A percentile compares a stretch with the other conserved stretches of the same genome.
These are phyloP conservation scores for Aspergillus sp. DNA, from an alignment of 2,329 filamentous ascomycete genomes.

Conservation along the genomic window DNA sequence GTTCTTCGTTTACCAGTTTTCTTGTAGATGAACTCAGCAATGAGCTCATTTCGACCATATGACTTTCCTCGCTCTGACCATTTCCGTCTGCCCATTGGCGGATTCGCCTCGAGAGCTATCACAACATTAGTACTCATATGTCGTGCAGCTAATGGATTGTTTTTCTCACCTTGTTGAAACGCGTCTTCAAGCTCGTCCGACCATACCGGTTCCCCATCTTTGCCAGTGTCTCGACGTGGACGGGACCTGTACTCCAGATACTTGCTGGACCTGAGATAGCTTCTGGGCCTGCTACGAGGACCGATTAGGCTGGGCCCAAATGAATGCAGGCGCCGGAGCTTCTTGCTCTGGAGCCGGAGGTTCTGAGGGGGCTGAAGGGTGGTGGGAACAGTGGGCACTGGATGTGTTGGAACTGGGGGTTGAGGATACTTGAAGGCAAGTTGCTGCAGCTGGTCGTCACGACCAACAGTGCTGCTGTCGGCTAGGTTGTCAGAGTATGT, in stretches of 20 bases:
- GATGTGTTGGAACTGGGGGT: slow-evolving; percentile 28
- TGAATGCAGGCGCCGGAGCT: slow-evolving; percentile 39
- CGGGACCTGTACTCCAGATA: slow-evolving; percentile 48
- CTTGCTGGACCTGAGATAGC: slow-evolving; percentile 45
- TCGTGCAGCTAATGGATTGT: background rate
- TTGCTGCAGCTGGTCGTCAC: slow-evolving; percentile 39
- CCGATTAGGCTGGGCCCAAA: slow-evolving; percentile 29
- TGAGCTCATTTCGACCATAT: slow-evolving; percentile 63
- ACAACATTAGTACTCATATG: slow-evolving; percentile 17
- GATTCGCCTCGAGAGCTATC: slow-evolving; percentile 55
- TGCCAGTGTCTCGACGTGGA: slow-evolving; percentile 45
- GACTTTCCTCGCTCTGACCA: slow-evolving; percentile 54
- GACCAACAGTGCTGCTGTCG: slow-evolving; percentile 30
- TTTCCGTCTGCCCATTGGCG: slow-evolving; percentile 61
- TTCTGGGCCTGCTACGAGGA: slow-evolving; percentile 31
- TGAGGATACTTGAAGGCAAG: slow-evolving; percentile 41
- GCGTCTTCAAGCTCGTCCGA: slow-evolving; percentile 50
- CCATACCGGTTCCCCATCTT: slow-evolving; percentile 49
- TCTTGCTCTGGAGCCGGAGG: slow-evolving; percentile 37
- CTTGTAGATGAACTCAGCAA: slow-evolving; percentile 59
- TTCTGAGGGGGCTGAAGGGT: slow-evolving; percentile 32
- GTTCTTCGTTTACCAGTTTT: slow-evolving; percentile 55
- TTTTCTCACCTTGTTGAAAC: slow-evolving; percentile 48
- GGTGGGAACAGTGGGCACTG: slow-evolving; percentile 25
- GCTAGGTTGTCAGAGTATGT: slow-evolving; percentile 39